Percentiles rank a stretch among this genome's conserved stretches.
phyloP scores from a whole-genome alignment of 768 basidiomycete species.

The Lentinula boryana region DNA sequence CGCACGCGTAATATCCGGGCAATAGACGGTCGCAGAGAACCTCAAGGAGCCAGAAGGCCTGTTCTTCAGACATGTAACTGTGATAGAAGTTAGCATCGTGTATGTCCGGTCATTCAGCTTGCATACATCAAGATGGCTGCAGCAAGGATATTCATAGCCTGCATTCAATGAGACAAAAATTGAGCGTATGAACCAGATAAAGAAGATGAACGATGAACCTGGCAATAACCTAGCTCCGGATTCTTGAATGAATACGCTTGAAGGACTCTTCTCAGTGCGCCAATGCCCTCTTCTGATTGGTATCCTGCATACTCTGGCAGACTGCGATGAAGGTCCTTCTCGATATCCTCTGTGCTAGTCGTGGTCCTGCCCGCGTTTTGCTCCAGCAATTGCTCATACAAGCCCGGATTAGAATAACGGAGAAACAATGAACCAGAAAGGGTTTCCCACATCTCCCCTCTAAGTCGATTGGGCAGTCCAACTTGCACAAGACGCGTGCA shows the following conservation, averaged over 20 bases:
- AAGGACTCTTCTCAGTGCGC: conserved; percentile 78
- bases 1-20: conserved; percentile 95
- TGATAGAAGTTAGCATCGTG: background rate
- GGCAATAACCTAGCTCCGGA: conserved; percentile 92
- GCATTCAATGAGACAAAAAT: background rate
- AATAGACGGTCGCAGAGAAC: conserved; percentile 91
- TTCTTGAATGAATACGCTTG: conserved; percentile 96
- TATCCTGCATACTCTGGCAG: conserved; percentile 97
- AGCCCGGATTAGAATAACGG: conserved; percentile 80
- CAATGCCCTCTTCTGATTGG: conserved; percentile 84
- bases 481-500: conserved; percentile 97
- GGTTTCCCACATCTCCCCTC: conserved; percentile 98
- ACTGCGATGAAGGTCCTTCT: conserved; percentile 95
- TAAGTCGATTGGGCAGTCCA: conserved; percentile 87
- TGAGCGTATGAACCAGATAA: background rate
- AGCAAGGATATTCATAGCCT: conserved; percentile 97
- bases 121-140: conserved; percentile 90
- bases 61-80: conserved; percentile 99
- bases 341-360: conserved; percentile 95
- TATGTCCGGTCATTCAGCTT: background rate
- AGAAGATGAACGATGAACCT: conserved; percentile 37
- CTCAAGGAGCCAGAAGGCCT: conserved; percentile 95
- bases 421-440: conserved; percentile 91
- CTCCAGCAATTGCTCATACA: conserved; percentile 68
- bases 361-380: conserved; percentile 74